Evolutionary conservation across 2,329 filamentous ascomycete species (phyloP).

Genomic region (Sporothrix pallida): DNA sequence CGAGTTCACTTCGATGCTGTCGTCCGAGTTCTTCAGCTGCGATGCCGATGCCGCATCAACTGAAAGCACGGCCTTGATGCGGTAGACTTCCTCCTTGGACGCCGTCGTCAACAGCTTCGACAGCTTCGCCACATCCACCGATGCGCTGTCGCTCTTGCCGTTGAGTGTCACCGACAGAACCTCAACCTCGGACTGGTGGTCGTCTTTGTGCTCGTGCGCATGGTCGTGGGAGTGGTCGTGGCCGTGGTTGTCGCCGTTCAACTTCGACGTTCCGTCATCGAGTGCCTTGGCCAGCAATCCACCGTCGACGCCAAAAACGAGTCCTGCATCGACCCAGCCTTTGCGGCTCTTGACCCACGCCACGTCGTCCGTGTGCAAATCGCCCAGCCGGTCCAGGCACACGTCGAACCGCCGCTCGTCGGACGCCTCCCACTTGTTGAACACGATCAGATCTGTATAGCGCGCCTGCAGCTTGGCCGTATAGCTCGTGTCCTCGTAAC

Average conservation of each 20-base stretch:
- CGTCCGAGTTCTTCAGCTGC: slow-evolving; percentile 58
- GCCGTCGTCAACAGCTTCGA: slow-evolving; percentile 71
- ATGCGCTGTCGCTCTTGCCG: slow-evolving; percentile 44
- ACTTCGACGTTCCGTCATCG: slow-evolving; percentile 54
- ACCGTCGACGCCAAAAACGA: slow-evolving; percentile 88
- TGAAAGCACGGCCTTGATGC: slow-evolving; percentile 78
- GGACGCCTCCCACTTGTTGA: slow-evolving; percentile 89
- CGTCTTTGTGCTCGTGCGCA: slow-evolving; percentile 56
- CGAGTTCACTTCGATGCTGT: slow-evolving; percentile 42
- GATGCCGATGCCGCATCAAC: slow-evolving; percentile 47
- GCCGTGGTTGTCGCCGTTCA: slow-evolving; percentile 46
- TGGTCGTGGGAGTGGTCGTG: slow-evolving; percentile 53
- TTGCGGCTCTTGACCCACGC: slow-evolving; percentile 85
- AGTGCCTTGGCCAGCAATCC: slow-evolving; percentile 57
- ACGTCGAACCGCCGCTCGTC: slow-evolving; percentile 76
- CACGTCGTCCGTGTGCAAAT: slow-evolving; percentile 74
- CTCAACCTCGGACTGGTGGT: slow-evolving; percentile 86
- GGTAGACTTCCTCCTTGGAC: slow-evolving; percentile 92
- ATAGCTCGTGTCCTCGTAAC: slow-evolving; percentile 88
- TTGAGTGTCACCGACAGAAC: slow-evolving; percentile 81
- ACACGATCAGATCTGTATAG: slow-evolving; percentile 88
- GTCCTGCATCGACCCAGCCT: slow-evolving; percentile 76
- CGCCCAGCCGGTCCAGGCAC: slow-evolving; percentile 77
- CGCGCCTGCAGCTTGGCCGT: slow-evolving; percentile 86
- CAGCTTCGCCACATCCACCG: slow-evolving; percentile 65